A percentile compares a stretch with the other conserved stretches of the same genome.
These are phyloP conservation scores for Trichophyton schoenleinii DNA, from an alignment of 2,329 filamentous ascomycete genomes.

Conservation along the genomic window DNA sequence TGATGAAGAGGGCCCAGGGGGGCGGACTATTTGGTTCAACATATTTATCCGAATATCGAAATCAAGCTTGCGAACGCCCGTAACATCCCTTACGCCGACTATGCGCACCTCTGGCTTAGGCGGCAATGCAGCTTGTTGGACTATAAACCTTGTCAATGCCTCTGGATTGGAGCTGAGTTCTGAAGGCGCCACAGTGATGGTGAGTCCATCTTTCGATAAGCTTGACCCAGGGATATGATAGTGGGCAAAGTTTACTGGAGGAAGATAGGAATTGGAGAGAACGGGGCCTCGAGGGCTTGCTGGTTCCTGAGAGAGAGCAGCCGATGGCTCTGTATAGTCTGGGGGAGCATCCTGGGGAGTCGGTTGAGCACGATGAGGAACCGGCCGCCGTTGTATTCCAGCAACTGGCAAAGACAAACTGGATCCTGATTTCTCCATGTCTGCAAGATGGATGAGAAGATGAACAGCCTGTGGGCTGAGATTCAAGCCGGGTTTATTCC, in stretches of 20 bases:
- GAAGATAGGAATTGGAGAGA: constrained; percentile 11
- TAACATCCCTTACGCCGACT: constrained; percentile 9
- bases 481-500: background rate
- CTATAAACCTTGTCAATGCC: constrained; percentile 17
- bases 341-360: background rate
- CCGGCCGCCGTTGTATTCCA: background rate
- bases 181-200: constrained; percentile 17
- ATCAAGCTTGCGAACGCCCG: background rate
- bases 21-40: background rate
- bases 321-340: constrained; percentile 2
- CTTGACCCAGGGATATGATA: constrained; percentile 18
- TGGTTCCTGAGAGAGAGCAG: background rate
- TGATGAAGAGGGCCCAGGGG: background rate
- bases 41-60: constrained; percentile 7
- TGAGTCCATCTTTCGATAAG: constrained; percentile 17
- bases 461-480: background rate
- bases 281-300: background rate
- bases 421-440: background rate
- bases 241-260: constrained; percentile 16
- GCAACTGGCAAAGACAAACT: background rate
- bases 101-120: constrained; percentile 20
- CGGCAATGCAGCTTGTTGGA: constrained; percentile 19
- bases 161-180: constrained; percentile 15
- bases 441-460: background rate
- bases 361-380: background rate